These are phyloP conservation scores for Gossypium schwendimanii DNA, from an alignment of 441 rosid species.

Conservation along the genomic window DNA sequence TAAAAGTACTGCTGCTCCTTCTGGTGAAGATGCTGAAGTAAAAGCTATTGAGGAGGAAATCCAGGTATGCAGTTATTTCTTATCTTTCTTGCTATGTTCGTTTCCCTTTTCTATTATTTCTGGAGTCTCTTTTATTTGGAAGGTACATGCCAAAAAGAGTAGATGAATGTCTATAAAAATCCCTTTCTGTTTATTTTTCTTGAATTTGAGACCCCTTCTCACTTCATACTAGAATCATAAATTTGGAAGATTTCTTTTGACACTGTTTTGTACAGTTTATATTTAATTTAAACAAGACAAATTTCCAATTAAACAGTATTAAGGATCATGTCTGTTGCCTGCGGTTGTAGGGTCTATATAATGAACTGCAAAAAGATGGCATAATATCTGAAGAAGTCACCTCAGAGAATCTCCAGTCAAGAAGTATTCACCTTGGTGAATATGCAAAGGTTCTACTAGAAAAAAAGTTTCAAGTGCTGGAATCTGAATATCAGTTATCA, in stretches of 20 bases:
- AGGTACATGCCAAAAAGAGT: background rate
- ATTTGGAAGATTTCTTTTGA: background rate
- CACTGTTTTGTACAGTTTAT: background rate
- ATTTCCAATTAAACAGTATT: background rate
- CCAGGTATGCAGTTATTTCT: conserved; percentile 35
- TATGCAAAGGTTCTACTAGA: conserved; percentile 37
- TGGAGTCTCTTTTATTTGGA: background rate
- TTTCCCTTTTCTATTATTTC: background rate
- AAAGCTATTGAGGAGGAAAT: conserved; percentile 43
- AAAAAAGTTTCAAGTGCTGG: conserved; percentile 39
- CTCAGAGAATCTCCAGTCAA: conserved; percentile 20
- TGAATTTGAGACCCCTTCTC: background rate
- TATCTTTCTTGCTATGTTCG: background rate
- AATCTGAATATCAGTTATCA: conserved; percentile 46
- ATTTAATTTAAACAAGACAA: background rate
- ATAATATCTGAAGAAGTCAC: conserved; percentile 18
- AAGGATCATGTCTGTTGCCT: conserved; percentile 10
- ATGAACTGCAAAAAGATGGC: conserved; percentile 27
- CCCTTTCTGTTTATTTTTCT: background rate
- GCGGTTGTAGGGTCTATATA: conserved; percentile 36
- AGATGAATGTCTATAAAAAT: background rate
- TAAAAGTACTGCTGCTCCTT: conserved; percentile 23
- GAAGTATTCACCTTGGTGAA: conserved; percentile 24
- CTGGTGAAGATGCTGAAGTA: conserved; percentile 29
- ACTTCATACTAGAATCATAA: background rate